Conservation (phyloP, 345 rosid species). For the Citrus glauca region DNA sequence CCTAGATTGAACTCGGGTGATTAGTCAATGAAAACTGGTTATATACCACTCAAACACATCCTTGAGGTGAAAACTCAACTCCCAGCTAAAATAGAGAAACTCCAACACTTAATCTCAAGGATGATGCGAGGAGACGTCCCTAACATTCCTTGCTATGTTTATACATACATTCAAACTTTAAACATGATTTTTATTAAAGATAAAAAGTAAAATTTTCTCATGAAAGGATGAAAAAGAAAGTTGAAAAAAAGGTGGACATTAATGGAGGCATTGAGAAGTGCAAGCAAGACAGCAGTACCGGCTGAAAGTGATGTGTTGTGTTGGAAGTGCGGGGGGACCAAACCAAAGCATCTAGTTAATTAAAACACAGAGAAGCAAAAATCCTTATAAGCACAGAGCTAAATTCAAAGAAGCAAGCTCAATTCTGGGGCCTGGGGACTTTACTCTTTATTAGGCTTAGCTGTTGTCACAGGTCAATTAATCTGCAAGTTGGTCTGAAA, state of each 20-base stretch:
- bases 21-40: too few species aligned
- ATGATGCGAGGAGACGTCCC: too few species aligned
- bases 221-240: background rate
- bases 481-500: slow-evolving; percentile 2
- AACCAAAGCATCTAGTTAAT: background rate
- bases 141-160: background rate
- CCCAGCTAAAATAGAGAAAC: too few species aligned
- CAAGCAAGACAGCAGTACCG: background rate
- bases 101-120: too few species aligned
- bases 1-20: too few species aligned
- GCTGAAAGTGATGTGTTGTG: background rate
- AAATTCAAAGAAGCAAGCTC: background rate
- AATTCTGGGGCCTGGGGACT: too few species aligned
- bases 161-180: background rate
- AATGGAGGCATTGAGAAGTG: slow-evolving; percentile 2
- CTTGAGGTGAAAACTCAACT: too few species aligned
- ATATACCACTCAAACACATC: too few species aligned
- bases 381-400: background rate
- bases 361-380: background rate
- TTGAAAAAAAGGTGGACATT: too few species aligned
- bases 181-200: background rate
- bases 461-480: slow-evolving; percentile 19
- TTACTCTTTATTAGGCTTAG: background rate
- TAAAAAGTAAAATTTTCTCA: background rate
- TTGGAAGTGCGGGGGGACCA: slow-evolving; percentile 7